A percentile compares a stretch with the other conserved stretches of the same genome.
phyloP scores from a whole-genome alignment of 2,329 filamentous ascomycete species.

The Drechslerella stenobrocha region DNA sequence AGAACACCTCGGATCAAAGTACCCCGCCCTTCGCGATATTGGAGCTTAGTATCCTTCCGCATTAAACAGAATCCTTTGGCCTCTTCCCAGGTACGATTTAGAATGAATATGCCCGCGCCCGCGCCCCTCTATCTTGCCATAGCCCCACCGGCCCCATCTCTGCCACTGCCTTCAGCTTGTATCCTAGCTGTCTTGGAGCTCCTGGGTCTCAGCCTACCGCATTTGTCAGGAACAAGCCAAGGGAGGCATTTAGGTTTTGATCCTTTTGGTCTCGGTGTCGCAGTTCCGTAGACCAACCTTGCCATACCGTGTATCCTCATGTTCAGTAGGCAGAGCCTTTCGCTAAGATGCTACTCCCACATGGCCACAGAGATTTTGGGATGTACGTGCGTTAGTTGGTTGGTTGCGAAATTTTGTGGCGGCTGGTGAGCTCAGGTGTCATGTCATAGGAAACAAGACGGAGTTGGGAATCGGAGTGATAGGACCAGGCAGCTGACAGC shows the following conservation, averaged over 20 bases:
- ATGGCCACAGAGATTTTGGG: too few species aligned
- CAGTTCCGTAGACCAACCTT: conserved; percentile 30
- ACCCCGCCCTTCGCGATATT: too few species aligned
- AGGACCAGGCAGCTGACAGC: too few species aligned
- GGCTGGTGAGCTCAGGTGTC: too few species aligned
- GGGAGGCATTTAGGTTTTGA: conserved; percentile 33
- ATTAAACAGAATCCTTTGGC: too few species aligned
- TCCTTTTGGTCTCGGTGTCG: conserved; percentile 30
- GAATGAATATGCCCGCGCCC: conserved; percentile 31
- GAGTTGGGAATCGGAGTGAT: too few species aligned
- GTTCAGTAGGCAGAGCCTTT: conserved; percentile 16
- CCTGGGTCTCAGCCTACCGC: conserved; percentile 26
- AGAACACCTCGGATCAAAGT: too few species aligned
- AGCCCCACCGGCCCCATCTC: conserved; percentile 5
- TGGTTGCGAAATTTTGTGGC: too few species aligned
- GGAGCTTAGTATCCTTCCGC: too few species aligned
- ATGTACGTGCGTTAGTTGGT: too few species aligned
- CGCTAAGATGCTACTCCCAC: conserved; percentile 30
- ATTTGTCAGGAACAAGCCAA: conserved; percentile 32
- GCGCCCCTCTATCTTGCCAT: conserved; percentile 1
- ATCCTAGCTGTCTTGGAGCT: conserved; percentile 35
- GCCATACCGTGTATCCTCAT: conserved; percentile 12
- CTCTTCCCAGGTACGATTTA: conserved; percentile 31
- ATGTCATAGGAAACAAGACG: too few species aligned
- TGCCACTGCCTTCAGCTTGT: conserved; percentile 27